Conservation (phyloP, 345 rosid genomes). For the Fremontodendron californicum region DNA sequence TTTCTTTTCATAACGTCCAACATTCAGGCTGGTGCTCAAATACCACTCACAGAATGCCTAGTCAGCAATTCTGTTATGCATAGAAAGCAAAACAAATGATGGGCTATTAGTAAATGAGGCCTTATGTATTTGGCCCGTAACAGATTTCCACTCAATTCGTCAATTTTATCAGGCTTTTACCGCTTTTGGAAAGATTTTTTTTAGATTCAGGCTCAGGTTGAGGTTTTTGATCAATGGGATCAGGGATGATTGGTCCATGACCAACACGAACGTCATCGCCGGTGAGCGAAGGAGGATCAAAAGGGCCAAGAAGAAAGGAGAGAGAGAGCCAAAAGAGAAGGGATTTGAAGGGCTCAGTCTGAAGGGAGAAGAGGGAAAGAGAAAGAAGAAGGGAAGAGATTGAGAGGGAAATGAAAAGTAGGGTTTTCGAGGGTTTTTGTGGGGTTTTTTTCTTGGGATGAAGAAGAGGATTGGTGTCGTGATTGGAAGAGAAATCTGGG, state of each 20-base stretch:
- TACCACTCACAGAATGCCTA: too few relatives aligned
- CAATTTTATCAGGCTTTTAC: conserved; percentile 37
- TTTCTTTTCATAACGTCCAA: too few relatives aligned
- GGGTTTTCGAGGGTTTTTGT: conserved; percentile 25
- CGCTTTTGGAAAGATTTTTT: conserved; percentile 43
- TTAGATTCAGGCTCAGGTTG: conserved; percentile 41
- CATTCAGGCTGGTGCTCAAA: too few relatives aligned
- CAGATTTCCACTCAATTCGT: conserved; percentile 17
- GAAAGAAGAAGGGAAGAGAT: conserved; percentile 39
- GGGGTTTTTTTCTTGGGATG: conserved; percentile 15
- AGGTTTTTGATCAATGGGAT: conserved; percentile 37
- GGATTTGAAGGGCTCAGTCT: conserved; percentile 59
- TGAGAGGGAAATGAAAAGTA: conserved; percentile 27
- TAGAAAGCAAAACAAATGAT: too few relatives aligned
- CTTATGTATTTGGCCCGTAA: too few relatives aligned
- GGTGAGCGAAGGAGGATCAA: conserved; percentile 65
- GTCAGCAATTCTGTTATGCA: too few relatives aligned
- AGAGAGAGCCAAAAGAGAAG: conserved; percentile 63
- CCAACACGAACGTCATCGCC: conserved; percentile 81
- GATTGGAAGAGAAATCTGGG: conserved; percentile 74
- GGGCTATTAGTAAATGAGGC: too few relatives aligned
- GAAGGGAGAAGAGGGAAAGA: conserved; percentile 55
- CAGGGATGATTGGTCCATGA: conserved; percentile 55
- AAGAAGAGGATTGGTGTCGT: conserved; percentile 39
- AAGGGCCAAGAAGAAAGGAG: conserved; percentile 66